Percentiles rank a stretch among this genome's conserved stretches.
Evolutionary conservation across 2,329 filamentous ascomycete species (phyloP).

Genomic region (Trichoderma atroviride): DNA sequence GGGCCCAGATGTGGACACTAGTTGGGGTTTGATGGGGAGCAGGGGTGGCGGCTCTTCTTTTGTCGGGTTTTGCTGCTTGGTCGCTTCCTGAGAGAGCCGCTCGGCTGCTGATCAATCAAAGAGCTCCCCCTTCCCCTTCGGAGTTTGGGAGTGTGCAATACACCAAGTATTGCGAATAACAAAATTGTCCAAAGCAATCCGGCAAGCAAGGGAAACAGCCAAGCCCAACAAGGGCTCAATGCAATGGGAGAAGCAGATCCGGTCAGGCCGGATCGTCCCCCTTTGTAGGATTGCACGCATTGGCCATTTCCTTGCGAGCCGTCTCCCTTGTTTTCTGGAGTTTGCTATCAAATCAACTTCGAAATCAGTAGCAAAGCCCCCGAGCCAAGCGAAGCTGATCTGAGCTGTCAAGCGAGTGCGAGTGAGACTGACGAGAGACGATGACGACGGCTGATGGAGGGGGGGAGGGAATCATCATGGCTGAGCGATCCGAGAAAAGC

Average conservation of each 20-base stretch:
- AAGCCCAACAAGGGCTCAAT: conserved; percentile 1
- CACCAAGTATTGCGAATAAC: not conserved
- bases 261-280: conserved; percentile 21
- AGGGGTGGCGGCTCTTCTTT: not conserved
- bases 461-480: not conserved
- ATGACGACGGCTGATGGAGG: conserved; percentile 8
- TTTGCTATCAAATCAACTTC: not conserved
- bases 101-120: conserved; percentile 24
- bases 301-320: not conserved
- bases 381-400: conserved; percentile 7
- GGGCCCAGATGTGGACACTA: conserved; percentile 17
- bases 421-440: conserved; percentile 20
- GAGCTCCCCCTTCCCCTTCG: not conserved
- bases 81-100: not conserved
- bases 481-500: conserved; percentile 5
- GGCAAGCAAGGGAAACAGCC: not conserved
- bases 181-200: conserved; percentile 4
- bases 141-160: not conserved
- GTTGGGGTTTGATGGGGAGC: conserved; percentile 2
- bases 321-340: not conserved
- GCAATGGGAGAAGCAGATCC: conserved; percentile 12
- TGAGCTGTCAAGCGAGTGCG: conserved; percentile 10
- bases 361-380: not conserved
- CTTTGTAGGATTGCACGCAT: not conserved
- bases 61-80: not conserved